Percentiles rank a stretch among this genome's conserved stretches.
phyloP scores from a whole-genome alignment of 176 grass and related monocot genomes.

The Aegilops longissima region DNA sequence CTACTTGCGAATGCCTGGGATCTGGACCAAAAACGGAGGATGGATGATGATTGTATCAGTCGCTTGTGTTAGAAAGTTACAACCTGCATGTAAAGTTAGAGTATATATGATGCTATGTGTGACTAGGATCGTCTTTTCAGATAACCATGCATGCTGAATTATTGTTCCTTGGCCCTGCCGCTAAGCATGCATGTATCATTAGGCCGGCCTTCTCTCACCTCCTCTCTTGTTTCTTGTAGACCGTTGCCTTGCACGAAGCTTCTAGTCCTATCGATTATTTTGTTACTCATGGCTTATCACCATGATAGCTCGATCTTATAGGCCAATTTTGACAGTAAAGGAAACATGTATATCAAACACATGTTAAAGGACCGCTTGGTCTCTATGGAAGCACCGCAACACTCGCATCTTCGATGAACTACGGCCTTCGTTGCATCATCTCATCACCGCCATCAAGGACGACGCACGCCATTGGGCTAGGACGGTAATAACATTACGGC shows the following conservation, averaged over 20 bases:
- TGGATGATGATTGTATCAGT: neutral
- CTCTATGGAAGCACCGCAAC: too few relatives aligned
- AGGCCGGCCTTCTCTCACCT: neutral
- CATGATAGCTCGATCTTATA: too few relatives aligned
- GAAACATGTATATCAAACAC: too few relatives aligned
- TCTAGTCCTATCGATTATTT: too few relatives aligned
- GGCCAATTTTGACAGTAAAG: too few relatives aligned
- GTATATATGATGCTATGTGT: slow-evolving; percentile 24
- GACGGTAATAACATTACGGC: too few relatives aligned
- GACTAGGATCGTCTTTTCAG: slow-evolving; percentile 34
- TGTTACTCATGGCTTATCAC: too few relatives aligned
- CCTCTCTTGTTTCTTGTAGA: neutral
- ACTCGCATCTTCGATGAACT: too few relatives aligned
- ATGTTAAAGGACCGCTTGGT: too few relatives aligned
- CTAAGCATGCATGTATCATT: slow-evolving; percentile 51
- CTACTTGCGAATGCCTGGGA: neutral
- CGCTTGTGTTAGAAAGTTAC: neutral
- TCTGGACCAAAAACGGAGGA: neutral
- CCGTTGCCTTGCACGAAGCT: neutral
- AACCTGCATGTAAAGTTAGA: neutral
- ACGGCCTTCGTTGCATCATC: too few relatives aligned
- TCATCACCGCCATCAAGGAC: too few relatives aligned
- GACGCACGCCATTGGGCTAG: too few relatives aligned
- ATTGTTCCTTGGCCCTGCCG: slow-evolving; percentile 52
- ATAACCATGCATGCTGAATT: slow-evolving; percentile 20